Percentiles rank a stretch among this genome's conserved stretches.
phyloP scores from a whole-genome alignment of 768 basidiomycete genomes.

The Lentinula lateritia region DNA sequence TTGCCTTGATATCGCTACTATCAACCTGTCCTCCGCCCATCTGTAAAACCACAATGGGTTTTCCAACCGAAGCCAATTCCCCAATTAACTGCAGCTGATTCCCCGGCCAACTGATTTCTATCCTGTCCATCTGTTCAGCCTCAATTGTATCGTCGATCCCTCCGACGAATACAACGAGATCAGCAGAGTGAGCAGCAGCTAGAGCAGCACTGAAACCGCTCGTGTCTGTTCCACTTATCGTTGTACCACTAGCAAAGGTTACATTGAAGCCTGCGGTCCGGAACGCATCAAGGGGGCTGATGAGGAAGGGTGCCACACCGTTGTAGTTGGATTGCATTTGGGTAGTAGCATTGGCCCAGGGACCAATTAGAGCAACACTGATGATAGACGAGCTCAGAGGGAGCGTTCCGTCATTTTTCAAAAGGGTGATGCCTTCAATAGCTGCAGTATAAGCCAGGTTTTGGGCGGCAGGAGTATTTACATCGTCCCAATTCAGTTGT shows the following conservation, averaged over 20 bases:
- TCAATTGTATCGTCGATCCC: constrained; percentile 49
- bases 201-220: constrained; percentile 47
- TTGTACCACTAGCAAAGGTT: constrained; percentile 37
- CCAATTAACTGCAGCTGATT: constrained; percentile 46
- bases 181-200: constrained; percentile 41
- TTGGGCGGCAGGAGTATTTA: constrained; percentile 43
- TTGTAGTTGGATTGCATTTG: constrained; percentile 56
- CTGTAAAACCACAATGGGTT: constrained; percentile 49
- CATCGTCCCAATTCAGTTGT: constrained; percentile 39
- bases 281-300: constrained; percentile 47
- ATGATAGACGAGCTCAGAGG: constrained; percentile 42
- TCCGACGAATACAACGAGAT: constrained; percentile 47
- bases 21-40: constrained; percentile 57
- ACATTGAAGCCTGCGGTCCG: constrained; percentile 40
- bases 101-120: constrained; percentile 48
- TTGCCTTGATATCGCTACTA: constrained; percentile 37
- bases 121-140: constrained; percentile 40
- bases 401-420: constrained; percentile 60
- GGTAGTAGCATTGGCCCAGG: constrained; percentile 50
- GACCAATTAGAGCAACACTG: constrained; percentile 54
- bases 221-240: constrained; percentile 30
- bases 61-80: constrained; percentile 38
- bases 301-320: constrained; percentile 49
- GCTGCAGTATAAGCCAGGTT: constrained; percentile 46
- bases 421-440: constrained; percentile 48